Evolutionary conservation across 2,329 filamentous ascomycete species (phyloP).

Genomic region (Aspergillus brunneoviolaceus): DNA sequence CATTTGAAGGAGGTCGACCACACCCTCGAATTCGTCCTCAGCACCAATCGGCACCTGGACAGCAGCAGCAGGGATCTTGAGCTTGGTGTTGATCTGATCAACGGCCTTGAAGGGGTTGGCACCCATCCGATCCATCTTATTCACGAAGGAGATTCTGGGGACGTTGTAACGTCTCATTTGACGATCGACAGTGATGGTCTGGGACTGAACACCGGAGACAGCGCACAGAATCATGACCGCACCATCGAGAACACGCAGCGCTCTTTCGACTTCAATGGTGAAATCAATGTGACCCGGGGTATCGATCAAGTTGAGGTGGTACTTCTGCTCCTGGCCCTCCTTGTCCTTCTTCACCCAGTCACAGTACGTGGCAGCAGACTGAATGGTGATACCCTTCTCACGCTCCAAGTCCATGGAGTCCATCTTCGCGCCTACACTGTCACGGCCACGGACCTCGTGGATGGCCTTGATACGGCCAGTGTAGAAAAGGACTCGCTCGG

Average conservation of each 20-base stretch:
- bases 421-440: slow-evolving; percentile 97
- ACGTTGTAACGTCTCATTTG: slow-evolving; percentile 99
- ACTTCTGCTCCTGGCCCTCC: slow-evolving; percentile 80
- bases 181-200: slow-evolving; percentile 96
- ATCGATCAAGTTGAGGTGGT: slow-evolving; percentile 98
- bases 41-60: slow-evolving; percentile 91
- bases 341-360: slow-evolving; percentile 86
- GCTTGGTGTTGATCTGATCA: slow-evolving; percentile 95
- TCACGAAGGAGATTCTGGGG: slow-evolving; percentile 91
- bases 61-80: slow-evolving; percentile 88
- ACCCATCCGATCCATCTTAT: slow-evolving; percentile 99
- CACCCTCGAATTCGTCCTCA: slow-evolving; percentile 88
- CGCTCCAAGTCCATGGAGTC: slow-evolving; percentile 99
- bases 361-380: slow-evolving; percentile 95
- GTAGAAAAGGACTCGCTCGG: slow-evolving; percentile 96
- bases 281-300: slow-evolving; percentile 99
- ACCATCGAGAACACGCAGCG: slow-evolving; percentile 89
- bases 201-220: slow-evolving; percentile 93
- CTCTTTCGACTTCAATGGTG: slow-evolving; percentile 96
- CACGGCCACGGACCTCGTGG: slow-evolving; percentile 87
- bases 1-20: slow-evolving; percentile 91
- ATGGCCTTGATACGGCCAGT: slow-evolving; percentile 95
- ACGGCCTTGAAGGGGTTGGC: slow-evolving; percentile 97
- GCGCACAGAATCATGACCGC: slow-evolving; percentile 98
- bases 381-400: slow-evolving; percentile 98